A percentile compares a stretch with the other conserved stretches of the same genome.
Evolutionary conservation across 768 basidiomycete species (phyloP).

Genomic region (Tulasnella sp.): DNA sequence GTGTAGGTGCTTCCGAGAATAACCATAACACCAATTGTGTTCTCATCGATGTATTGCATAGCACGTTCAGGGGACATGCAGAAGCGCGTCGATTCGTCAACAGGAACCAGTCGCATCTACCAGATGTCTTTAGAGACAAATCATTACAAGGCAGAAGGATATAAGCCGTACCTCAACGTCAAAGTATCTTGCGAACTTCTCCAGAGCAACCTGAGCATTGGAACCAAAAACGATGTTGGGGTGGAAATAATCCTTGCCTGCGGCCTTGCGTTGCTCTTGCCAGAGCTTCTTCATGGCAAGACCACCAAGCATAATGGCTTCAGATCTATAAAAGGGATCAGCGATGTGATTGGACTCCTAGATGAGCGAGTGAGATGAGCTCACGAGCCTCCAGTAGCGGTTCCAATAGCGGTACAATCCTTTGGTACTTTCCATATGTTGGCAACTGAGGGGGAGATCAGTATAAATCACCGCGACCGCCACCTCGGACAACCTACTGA

Average conservation of each 20-base stretch:
- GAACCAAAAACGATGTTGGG: conserved; percentile 46
- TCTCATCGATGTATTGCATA: conserved; percentile 56
- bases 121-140: not conserved
- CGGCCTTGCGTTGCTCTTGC: conserved; percentile 54
- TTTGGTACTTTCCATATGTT: conserved; percentile 56
- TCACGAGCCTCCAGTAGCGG: conserved; percentile 57
- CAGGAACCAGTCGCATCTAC: conserved; percentile 43
- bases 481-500: not conserved
- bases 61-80: conserved; percentile 59
- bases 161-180: conserved; percentile 38
- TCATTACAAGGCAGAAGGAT: not conserved
- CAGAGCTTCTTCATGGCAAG: conserved; percentile 59
- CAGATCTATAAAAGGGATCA: conserved; percentile 21
- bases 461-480: not conserved
- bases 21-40: conserved; percentile 57
- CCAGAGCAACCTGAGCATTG: conserved; percentile 57
- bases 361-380: not conserved
- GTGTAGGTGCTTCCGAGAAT: conserved; percentile 34
- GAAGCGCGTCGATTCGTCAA: conserved; percentile 56
- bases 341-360: not conserved
- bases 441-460: conserved; percentile 39
- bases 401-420: conserved; percentile 44
- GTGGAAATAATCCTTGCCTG: conserved; percentile 34
- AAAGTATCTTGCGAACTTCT: conserved; percentile 59
- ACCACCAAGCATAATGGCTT: conserved; percentile 62